A percentile compares a stretch with the other conserved stretches of the same genome.
These are phyloP conservation scores for Lizonia empirigonia DNA, from an alignment of 2,329 filamentous ascomycete genomes.

Conservation along the genomic window DNA sequence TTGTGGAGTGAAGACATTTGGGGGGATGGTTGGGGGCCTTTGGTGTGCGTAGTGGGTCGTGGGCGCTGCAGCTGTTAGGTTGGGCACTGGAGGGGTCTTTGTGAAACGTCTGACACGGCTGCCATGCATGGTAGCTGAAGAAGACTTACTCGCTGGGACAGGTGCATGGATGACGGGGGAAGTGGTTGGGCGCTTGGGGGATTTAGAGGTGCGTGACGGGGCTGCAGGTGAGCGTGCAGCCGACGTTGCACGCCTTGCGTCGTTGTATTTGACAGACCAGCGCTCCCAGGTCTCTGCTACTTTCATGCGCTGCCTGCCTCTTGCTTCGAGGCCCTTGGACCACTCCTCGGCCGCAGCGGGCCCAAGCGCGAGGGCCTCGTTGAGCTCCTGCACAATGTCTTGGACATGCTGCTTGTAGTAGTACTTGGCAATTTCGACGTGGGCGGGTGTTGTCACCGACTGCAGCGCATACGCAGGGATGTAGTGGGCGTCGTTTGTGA, in stretches of 20 bases:
- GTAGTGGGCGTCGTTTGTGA: slow-evolving; percentile 66
- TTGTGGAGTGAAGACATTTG: slow-evolving; percentile 42
- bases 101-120: slow-evolving; percentile 24
- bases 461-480: slow-evolving; percentile 63
- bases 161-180: slow-evolving; percentile 44
- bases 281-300: slow-evolving; percentile 76
- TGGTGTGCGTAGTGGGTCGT: slow-evolving; percentile 35
- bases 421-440: slow-evolving; percentile 65
- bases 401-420: slow-evolving; percentile 69
- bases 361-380: slow-evolving; percentile 69
- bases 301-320: slow-evolving; percentile 64
- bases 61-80: slow-evolving; percentile 41
- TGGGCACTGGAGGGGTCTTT: slow-evolving; percentile 29
- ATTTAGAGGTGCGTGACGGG: slow-evolving; percentile 29
- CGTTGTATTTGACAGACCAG: slow-evolving; percentile 62
- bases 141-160: slow-evolving; percentile 44
- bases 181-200: slow-evolving; percentile 31
- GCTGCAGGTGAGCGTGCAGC: slow-evolving; percentile 25
- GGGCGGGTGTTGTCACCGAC: slow-evolving; percentile 54
- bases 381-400: slow-evolving; percentile 66
- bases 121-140: slow-evolving; percentile 22
- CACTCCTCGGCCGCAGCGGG: slow-evolving; percentile 74
- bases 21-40: slow-evolving; percentile 43
- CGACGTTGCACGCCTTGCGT: slow-evolving; percentile 27
- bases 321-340: slow-evolving; percentile 72